Conservation (phyloP, 2,329 filamentous ascomycete species). For the Penicillium italicum region DNA sequence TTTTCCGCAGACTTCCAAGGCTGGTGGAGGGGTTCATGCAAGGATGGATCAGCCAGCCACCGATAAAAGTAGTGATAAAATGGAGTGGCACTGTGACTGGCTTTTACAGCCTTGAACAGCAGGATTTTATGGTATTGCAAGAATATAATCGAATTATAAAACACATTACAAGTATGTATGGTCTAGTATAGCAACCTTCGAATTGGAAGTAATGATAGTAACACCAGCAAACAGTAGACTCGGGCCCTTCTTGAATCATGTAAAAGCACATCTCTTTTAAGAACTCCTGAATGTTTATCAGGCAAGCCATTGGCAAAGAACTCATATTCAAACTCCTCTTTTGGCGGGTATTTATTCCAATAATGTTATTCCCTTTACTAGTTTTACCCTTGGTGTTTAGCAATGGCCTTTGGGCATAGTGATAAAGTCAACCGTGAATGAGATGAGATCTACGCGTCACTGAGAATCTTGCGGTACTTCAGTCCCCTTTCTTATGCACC, state of each 20-base stretch:
- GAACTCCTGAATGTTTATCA: neutral
- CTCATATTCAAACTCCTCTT: neutral
- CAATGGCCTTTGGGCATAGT: neutral
- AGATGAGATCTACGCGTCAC: neutral
- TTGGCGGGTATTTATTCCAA: neutral
- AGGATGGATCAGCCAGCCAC: slow-evolving; percentile 6
- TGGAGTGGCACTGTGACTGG: neutral
- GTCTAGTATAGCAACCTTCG: neutral
- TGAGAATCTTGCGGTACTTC: neutral
- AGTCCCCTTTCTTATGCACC: neutral
- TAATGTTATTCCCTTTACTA: neutral
- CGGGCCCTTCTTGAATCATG: neutral
- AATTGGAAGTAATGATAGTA: too few relatives aligned
- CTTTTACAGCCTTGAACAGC: neutral
- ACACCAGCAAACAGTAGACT: too few relatives aligned
- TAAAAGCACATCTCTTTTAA: neutral
- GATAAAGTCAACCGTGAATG: neutral
- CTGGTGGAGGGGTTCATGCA: neutral
- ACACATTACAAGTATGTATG: neutral
- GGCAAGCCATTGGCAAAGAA: neutral
- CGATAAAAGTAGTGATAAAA: neutral
- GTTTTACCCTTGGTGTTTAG: neutral
- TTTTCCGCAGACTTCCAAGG: neutral
- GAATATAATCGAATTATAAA: neutral
- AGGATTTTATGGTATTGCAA: neutral